Conservation (phyloP, 441 rosid genomes). For the Brassica balearica region DNA sequence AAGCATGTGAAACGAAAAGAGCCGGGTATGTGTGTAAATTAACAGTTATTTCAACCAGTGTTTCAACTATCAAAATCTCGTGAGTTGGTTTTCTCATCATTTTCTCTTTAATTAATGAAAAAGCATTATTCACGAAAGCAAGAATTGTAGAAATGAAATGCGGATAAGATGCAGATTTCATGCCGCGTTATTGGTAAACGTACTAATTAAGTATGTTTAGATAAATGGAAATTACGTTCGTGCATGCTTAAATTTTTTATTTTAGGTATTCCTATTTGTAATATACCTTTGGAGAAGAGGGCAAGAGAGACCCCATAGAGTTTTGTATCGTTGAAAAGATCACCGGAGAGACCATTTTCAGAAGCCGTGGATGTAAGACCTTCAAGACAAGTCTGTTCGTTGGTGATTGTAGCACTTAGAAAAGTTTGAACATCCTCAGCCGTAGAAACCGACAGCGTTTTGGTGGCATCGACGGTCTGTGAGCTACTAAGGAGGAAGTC, state of each 20-base stretch:
- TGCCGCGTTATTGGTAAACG: constrained; percentile 19
- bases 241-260: constrained; percentile 3
- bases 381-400: constrained; percentile 62
- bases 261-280: background rate
- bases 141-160: background rate
- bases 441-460: constrained; percentile 45
- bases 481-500: constrained; percentile 61
- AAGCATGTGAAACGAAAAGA: background rate
- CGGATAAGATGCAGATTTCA: constrained; percentile 25
- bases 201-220: background rate
- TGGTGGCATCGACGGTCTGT: constrained; percentile 50
- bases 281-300: constrained; percentile 61
- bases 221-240: constrained; percentile 26
- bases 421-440: constrained; percentile 67
- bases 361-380: constrained; percentile 63
- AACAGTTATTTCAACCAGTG: background rate
- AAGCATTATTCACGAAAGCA: background rate
- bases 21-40: background rate
- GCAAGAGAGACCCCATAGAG: constrained; percentile 87
- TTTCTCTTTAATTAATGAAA: constrained; percentile 1
- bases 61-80: constrained; percentile 3
- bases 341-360: constrained; percentile 53
- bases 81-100: background rate
- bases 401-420: constrained; percentile 70
- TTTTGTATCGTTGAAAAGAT: constrained; percentile 73